Evolutionary conservation across 75 land plant genomes (phyloP), one percentile per base, ranked within the genome.

Genomic region (Pseudotsuga menziesii): DNA sequence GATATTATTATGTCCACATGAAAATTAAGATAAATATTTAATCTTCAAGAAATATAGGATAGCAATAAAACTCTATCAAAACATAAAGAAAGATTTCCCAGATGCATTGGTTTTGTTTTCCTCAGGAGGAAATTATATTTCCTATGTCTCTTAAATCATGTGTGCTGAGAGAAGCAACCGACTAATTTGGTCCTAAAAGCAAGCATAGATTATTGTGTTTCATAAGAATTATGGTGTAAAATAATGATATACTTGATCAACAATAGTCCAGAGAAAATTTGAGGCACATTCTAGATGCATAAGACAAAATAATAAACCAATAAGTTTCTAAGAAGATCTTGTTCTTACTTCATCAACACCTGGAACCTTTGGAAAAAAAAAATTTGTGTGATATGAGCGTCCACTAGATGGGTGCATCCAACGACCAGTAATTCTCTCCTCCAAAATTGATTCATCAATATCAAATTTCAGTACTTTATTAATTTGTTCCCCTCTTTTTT

Each of bases 361-460:
- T 27, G 90, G 81, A 72, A 85, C 88, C 77, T 95, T 95, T 17
- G 98, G 96, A 78, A 96, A 96, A 20, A 96, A 94, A 83, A 88
- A 95, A 78, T 95, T 95, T 41, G 93, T 81, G 79, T 95, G 98
- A 77, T 95, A 95, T 9, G 89, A 86, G 54, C 98, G 79, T 29
- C 98, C 98, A 84, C 92, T 93, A 3, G 88, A 80, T 58, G 94
- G 89, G 77, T 95, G 98, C 75, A 95, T 91, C 98, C 98, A 95
- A 39, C 98, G 90, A 35, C 97, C 98, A 75, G 98, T 95, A 66
- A 95, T 95, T 54, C 98, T 85, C 85, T 95, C 98, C 79, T 95
- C 98, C 82, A 95, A 79, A 52, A 93, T 87, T 3, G 90, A 76
- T 75, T 95, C 98, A 75, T 91, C 91, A 78, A 95, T 88, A 8